These are phyloP conservation scores for Curvularia sp. DNA, from an alignment of 2,329 filamentous ascomycete genomes.

Conservation along the genomic window DNA sequence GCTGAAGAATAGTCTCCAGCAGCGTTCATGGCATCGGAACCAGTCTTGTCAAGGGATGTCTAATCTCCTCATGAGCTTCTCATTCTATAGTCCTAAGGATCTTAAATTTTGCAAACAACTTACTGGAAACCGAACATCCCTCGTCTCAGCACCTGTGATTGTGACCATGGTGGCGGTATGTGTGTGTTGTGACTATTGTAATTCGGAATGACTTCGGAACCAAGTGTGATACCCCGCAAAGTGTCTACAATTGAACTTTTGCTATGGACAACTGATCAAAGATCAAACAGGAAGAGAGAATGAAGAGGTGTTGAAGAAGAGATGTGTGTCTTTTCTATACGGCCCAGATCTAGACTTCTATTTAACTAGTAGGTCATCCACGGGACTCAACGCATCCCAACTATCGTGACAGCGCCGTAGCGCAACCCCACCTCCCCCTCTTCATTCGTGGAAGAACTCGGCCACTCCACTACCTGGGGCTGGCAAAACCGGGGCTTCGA, in stretches of 20 bases:
- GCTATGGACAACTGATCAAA: not conserved
- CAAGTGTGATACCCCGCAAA: conserved; percentile 13
- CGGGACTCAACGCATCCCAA: conserved; percentile 9
- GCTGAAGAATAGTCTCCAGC: conserved; percentile 91
- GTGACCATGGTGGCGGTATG: conserved; percentile 49
- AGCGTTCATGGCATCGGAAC: conserved; percentile 95
- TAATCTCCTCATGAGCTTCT: conserved; percentile 30
- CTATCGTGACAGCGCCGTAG: conserved; percentile 11
- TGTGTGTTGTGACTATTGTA: conserved; percentile 6
- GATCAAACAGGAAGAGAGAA: not conserved
- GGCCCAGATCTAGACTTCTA: conserved; percentile 13
- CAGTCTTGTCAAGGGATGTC: conserved; percentile 96
- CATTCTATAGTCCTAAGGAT: not conserved
- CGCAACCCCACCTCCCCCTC: conserved; percentile 20
- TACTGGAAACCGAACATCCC: conserved; percentile 59
- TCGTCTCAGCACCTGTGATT: conserved; percentile 55
- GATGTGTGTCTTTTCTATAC: conserved; percentile 1
- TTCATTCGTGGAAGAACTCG: conserved; percentile 28
- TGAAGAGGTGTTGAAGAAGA: not conserved
- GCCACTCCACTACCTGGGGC: conserved; percentile 22
- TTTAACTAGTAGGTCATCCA: conserved; percentile 12
- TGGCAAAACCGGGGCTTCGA: conserved; percentile 17
- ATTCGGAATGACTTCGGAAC: conserved; percentile 19
- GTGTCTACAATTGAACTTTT: conserved; percentile 1
- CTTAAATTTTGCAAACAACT: conserved; percentile 14